Evolutionary conservation across 805 yeast genomes (phyloP), one percentile per base, ranked within the genome.

Genomic region (Wilhelminamyces savonicus): DNA sequence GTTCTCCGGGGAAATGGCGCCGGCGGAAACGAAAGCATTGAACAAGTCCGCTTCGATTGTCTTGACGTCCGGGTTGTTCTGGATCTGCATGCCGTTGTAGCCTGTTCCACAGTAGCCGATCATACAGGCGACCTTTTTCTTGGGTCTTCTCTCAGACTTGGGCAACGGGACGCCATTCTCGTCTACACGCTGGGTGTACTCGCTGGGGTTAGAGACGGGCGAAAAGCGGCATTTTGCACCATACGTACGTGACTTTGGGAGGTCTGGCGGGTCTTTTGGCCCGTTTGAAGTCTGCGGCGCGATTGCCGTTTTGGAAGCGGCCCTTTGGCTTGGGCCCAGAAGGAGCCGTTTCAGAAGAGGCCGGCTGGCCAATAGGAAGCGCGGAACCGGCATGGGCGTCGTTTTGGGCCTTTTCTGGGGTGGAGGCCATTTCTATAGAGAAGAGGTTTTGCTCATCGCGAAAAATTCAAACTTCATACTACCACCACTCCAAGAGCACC

Each of bases 61-160:
- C 51, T 78, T 77, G 24, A 75, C 75, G 13, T 88, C 94, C 2
- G 95, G 94, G 51, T 87, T 88, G 33, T 59, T 59, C 34, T 64
- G 69, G 40, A 81, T 62, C 57, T 88, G 97, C 95, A 88, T 85
- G 6, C 97, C 97, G 54, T 84, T 92, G 59, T 88, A 88, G 0
- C 97, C 97, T 1, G 95, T 79, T 24, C 97, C 97, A 53, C 96
- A 88, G 61, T 88, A 88, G 4, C 97, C 97, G 41, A 88, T 68
- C 76, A 85, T 69, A 46, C 82, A 76, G 0, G 95, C 97, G 14
- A 86, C 95, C 51, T 88, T 88, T 46, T 76, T 74, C 68, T 88
- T 88, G 14, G 97, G 95, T 39, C 70, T 74, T 55, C 87, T 69
- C 39, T 76, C 83, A 10, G 62, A 52, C 33, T 64, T 67, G 23